Base-by-base conservation (phyloP, 2,329 filamentous ascomycete species). In the Aspergillus flavus region DNA sequence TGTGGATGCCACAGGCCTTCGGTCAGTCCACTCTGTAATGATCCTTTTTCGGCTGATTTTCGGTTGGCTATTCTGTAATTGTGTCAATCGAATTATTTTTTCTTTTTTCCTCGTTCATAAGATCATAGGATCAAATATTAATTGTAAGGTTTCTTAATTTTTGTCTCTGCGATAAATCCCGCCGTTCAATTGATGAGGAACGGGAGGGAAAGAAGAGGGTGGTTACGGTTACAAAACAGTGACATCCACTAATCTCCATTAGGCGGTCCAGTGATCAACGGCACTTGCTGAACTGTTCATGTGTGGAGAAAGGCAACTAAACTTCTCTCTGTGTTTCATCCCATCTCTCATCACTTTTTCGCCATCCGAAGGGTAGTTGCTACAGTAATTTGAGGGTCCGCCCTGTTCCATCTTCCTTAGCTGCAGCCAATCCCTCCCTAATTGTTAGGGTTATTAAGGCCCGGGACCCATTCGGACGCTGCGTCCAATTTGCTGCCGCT, bases 401-500 rank as follows among this genome's bases (percentile, higher is more conserved):
- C 46, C 46, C 16, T 21, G n/a, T 12, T 46, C n/a, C 50, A 28
- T 52, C 19, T 3, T 30, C 14, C 16, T 34, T 54, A 54, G 52
- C 32, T 54, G 30, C 52, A 54, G 28, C 10, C 30, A 36, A 54
- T 54, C 52, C 52, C 41, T 32, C 26, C 50, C 57, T 61, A 63
- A 64, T 46, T 6, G 52, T 55, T 55, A 55, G 34, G 52, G 32
- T 26, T 36, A 48, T 58, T 52, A 56, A 63, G 60, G 57, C 58
- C 54, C 61, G 65, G 64, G 64, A 63, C 68, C 72, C 69, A 57
- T 66, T 68, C 63, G 61, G 58, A 66, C 62, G 52, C 59, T 72
- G 68, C 67, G 69, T 67, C 66, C 60, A 58, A 64, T 73, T 72
- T 72, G 48, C 64, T 65, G 61, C 66, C 61, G 61, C 66, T 63